These are phyloP conservation scores for Lipomyces sp. DNA, from an alignment of 805 yeast species.

Conservation along the genomic window DNA sequence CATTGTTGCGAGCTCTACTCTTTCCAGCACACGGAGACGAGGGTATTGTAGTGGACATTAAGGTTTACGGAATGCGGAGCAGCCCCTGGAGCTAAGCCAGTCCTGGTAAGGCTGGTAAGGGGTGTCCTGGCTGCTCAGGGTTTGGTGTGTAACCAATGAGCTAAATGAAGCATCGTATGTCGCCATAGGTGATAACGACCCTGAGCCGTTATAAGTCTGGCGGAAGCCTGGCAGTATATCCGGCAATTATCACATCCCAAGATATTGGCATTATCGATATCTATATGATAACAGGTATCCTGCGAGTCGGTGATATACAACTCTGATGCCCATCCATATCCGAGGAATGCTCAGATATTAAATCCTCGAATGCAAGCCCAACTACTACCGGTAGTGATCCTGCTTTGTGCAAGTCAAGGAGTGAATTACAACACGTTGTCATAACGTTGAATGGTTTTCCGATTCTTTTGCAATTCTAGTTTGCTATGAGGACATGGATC, in stretches of 20 bases:
- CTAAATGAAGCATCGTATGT: slow-evolving; percentile 45
- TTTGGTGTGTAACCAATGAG: too few species aligned
- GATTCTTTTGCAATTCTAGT: not conserved
- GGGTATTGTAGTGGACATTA: too few species aligned
- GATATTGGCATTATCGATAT: slow-evolving; percentile 40
- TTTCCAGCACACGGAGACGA: too few species aligned
- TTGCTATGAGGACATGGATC: not conserved
- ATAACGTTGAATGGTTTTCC: too few species aligned
- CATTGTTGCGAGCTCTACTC: too few species aligned
- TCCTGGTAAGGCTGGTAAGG: too few species aligned
- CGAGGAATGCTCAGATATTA: slow-evolving; percentile 48
- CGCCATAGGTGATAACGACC: too few species aligned
- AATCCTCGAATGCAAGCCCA: slow-evolving; percentile 37
- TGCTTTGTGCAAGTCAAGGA: slow-evolving; percentile 58
- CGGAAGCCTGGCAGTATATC: slow-evolving; percentile 44
- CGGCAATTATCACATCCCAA: slow-evolving; percentile 44
- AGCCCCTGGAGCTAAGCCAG: too few species aligned
- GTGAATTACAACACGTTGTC: slow-evolving; percentile 46
- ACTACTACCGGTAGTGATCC: slow-evolving; percentile 65
- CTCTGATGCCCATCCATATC: slow-evolving; percentile 45
- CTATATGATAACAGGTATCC: slow-evolving; percentile 35
- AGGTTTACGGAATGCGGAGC: too few species aligned
- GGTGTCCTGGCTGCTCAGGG: too few species aligned
- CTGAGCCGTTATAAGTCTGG: too few species aligned
- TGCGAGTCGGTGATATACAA: slow-evolving; percentile 19